phyloP scores from a whole-genome alignment of 2,329 filamentous ascomycete genomes.

The Penicillium capsulatum region DNA sequence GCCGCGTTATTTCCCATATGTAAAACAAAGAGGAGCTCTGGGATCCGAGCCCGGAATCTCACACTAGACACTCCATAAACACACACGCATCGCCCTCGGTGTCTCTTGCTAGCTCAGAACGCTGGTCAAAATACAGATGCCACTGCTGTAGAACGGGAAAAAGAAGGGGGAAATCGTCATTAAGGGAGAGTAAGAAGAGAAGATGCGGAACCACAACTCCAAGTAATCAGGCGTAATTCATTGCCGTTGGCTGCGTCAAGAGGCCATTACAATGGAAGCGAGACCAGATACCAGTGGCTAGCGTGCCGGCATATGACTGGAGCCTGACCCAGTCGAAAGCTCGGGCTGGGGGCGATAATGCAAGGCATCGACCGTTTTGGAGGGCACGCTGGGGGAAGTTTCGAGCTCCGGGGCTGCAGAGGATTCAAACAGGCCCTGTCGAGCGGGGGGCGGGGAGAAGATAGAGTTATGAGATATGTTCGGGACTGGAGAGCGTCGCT shows the following conservation, averaged over 20 bases:
- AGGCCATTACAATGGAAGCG: too few species aligned
- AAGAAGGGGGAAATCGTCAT: constrained; percentile 15
- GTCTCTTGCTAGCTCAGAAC: constrained; percentile 11
- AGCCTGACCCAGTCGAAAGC: constrained; percentile 27
- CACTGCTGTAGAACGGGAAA: constrained; percentile 8
- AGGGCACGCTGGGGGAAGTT: constrained; percentile 28
- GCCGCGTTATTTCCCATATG: constrained; percentile 13
- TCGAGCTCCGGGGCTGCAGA: constrained; percentile 28
- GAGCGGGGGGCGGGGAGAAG: constrained; percentile 34
- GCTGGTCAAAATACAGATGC: constrained; percentile 19
- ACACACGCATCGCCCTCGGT: neutral
- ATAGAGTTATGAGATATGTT: constrained; percentile 25
- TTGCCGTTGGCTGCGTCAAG: too few species aligned
- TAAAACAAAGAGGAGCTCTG: constrained; percentile 10
- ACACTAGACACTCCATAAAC: constrained; percentile 7
- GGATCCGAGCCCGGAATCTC: constrained; percentile 1
- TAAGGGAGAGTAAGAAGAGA: constrained; percentile 11
- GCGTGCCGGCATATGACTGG: constrained; percentile 33
- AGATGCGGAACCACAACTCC: constrained; percentile 1
- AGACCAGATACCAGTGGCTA: too few species aligned
- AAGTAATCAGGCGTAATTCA: constrained; percentile 5
- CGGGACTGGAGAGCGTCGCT: constrained; percentile 25
- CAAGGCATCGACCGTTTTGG: constrained; percentile 30
- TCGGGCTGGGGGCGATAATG: constrained; percentile 28
- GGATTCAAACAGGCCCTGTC: constrained; percentile 34